Evolutionary conservation across 2,329 filamentous ascomycete species (phyloP), one percentile per base, ranked within the genome.

Genomic region (Nigrospora osmanthi): DNA sequence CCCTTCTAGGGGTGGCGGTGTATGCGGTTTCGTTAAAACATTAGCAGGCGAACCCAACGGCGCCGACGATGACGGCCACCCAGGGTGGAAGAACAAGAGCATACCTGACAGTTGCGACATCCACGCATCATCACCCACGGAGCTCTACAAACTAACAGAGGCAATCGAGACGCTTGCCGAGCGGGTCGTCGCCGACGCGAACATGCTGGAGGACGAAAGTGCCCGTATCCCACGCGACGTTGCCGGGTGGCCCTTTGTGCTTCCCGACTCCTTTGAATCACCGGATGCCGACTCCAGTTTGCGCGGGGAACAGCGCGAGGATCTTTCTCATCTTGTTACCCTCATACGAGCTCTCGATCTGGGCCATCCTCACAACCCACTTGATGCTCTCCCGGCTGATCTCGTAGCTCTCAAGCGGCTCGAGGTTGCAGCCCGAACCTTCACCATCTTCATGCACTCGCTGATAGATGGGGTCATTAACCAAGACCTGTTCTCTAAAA

Each of bases 121-220:
- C 50, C 80, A 80, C 59, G 83, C 85, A 59, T 91, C 89, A 11
- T 89, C 89, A 2, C 91, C 93, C 1, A 82, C 87, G 49, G 91
- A 96, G 63, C 73, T 97, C 10, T 94, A 95, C 66, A 83, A 84
- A 59, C 77, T 98, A 57, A 96, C 89, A 6, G 88, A 95, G 61
- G 80, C 83, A 11, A 75, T 95, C 14, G 78, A 79, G 54, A 70
- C 63, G 7, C 64, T 81, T 35, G 72, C 71, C 3, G 79, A 80
- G 52, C 71, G 78, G 16, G 72, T 69, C 23, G 61, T 77, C 9
- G 81, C 81, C 1, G 80, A 84, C 41, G 74, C 77, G 49, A 76
- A 76, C 44, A 83, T 84, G 73, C 63, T 84, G 2, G 40, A 49
- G 14, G 68, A 72, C 12, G 73, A 78, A 28, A 69, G 75, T 11